Conservation (phyloP, 2,329 filamentous ascomycete species). For the Colletotrichum destructivum region DNA sequence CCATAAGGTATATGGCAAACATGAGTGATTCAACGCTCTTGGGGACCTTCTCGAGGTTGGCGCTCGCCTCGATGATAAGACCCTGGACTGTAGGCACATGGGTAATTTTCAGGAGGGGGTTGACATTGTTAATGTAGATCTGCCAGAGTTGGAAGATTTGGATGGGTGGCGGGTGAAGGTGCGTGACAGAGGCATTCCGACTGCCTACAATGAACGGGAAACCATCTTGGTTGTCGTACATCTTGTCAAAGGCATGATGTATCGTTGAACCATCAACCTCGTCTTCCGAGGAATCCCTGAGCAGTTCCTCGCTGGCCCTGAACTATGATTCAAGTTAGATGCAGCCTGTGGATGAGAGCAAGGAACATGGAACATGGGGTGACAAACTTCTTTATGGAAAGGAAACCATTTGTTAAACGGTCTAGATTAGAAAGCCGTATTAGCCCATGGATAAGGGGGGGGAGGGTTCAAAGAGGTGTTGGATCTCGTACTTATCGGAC, state of each 20-base stretch:
- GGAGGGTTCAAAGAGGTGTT: background rate
- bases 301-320: constrained; percentile 62
- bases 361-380: background rate
- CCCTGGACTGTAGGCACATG: constrained; percentile 77
- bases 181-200: constrained; percentile 58
- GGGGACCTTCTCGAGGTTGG: constrained; percentile 67
- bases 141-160: constrained; percentile 79
- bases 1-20: constrained; percentile 76
- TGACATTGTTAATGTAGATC: constrained; percentile 78
- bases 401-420: constrained; percentile 65
- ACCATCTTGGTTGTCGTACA: constrained; percentile 70
- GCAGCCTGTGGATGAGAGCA: background rate
- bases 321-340: constrained; percentile 56
- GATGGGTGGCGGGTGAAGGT: constrained; percentile 67
- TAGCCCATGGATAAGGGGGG: constrained; percentile 10
- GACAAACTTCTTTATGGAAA: constrained; percentile 66
- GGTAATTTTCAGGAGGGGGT: constrained; percentile 78
- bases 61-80: constrained; percentile 75
- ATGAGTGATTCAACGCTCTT: constrained; percentile 76
- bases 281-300: constrained; percentile 71
- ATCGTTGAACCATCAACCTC: constrained; percentile 69
- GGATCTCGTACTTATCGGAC: constrained; percentile 46
- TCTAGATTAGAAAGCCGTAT: constrained; percentile 13
- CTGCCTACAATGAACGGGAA: constrained; percentile 72
- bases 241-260: constrained; percentile 71